Percentiles rank a stretch among this genome's conserved stretches.
These are phyloP conservation scores for Porcisia hertigi DNA, from an alignment of 208 protist genomes.

Conservation along the genomic window DNA sequence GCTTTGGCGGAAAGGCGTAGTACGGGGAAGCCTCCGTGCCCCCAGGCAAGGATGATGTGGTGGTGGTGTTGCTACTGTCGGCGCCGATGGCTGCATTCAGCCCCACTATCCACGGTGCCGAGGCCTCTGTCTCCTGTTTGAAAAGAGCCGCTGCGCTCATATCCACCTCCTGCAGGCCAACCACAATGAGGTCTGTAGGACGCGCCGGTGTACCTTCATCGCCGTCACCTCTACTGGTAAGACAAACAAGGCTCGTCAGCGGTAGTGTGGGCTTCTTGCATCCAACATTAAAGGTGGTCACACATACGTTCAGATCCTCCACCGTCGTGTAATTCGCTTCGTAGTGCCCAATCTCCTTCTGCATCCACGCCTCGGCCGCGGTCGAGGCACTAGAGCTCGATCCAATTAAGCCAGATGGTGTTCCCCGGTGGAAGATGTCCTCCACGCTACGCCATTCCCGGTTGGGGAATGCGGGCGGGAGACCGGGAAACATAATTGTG, in stretches of 20 bases:
- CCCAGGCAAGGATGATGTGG: neutral
- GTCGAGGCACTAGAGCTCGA: neutral
- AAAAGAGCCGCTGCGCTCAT: slow-evolving; percentile 91
- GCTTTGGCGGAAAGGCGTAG: slow-evolving; percentile 75
- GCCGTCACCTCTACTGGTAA: slow-evolving; percentile 16
- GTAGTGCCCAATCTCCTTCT: slow-evolving; percentile 78
- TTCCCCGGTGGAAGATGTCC: slow-evolving; percentile 47
- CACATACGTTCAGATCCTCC: slow-evolving; percentile 61
- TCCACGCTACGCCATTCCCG: slow-evolving; percentile 50
- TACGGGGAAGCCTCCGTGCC: slow-evolving; percentile 36
- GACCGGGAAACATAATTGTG: slow-evolving; percentile 49
- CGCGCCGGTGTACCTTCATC: slow-evolving; percentile 9
- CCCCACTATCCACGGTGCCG: slow-evolving; percentile 67
- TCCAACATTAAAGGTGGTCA: slow-evolving; percentile 87
- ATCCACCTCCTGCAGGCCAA: slow-evolving; percentile 91
- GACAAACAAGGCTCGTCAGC: slow-evolving; percentile 30
- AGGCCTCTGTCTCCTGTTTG: slow-evolving; percentile 83
- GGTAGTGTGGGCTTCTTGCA: slow-evolving; percentile 76
- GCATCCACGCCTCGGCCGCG: slow-evolving; percentile 72
- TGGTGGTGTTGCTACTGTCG: slow-evolving; percentile 29
- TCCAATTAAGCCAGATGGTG: slow-evolving; percentile 9
- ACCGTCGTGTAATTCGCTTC: slow-evolving; percentile 67
- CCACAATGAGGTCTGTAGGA: slow-evolving; percentile 73
- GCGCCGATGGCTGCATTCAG: slow-evolving; percentile 58
- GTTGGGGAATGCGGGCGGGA: slow-evolving; percentile 58